phyloP scores from a whole-genome alignment of 1,284 basidiomycete genomes.

The Pascua sp. region DNA sequence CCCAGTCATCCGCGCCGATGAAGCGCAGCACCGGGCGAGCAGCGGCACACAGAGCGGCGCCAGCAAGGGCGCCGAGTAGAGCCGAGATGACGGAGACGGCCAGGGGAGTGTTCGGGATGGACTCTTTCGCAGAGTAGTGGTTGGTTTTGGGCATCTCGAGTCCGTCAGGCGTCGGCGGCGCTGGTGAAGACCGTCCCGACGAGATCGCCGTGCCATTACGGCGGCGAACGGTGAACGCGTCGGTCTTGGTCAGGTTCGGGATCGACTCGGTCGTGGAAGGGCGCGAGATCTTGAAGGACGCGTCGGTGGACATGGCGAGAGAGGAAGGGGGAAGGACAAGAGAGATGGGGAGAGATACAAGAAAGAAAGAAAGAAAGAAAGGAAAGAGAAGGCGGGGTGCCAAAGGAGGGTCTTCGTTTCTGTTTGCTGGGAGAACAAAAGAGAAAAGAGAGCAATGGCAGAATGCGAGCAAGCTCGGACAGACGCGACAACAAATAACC shows the following conservation, averaged over 20 bases:
- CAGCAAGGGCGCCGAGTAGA: constrained; percentile 57
- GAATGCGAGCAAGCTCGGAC: too few relatives aligned
- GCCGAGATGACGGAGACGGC: constrained; percentile 69
- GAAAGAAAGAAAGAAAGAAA: background rate
- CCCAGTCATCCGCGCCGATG: constrained; percentile 47
- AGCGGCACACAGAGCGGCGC: constrained; percentile 41
- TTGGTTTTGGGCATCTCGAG: constrained; percentile 6
- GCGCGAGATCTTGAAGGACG: too few relatives aligned
- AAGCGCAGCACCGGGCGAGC: constrained; percentile 53
- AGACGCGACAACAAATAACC: too few relatives aligned
- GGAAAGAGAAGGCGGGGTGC: background rate
- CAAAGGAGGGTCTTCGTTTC: background rate
- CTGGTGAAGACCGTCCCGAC: background rate
- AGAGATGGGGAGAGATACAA: background rate
- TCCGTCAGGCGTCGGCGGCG: background rate
- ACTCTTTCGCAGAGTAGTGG: constrained; percentile 53
- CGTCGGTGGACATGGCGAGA: too few relatives aligned
- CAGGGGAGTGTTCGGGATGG: constrained; percentile 78
- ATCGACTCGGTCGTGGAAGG: too few relatives aligned
- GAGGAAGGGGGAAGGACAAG: too few relatives aligned
- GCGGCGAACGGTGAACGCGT: too few relatives aligned
- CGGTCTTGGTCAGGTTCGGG: too few relatives aligned
- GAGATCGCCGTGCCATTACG: background rate
- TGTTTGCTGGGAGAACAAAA: too few relatives aligned
- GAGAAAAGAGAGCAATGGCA: background rate